A percentile compares a stretch with the other conserved stretches of the same genome.
Evolutionary conservation across 2,329 filamentous ascomycete genomes (phyloP).

Genomic region (Ophiocordyceps camponoti-leonardi): DNA sequence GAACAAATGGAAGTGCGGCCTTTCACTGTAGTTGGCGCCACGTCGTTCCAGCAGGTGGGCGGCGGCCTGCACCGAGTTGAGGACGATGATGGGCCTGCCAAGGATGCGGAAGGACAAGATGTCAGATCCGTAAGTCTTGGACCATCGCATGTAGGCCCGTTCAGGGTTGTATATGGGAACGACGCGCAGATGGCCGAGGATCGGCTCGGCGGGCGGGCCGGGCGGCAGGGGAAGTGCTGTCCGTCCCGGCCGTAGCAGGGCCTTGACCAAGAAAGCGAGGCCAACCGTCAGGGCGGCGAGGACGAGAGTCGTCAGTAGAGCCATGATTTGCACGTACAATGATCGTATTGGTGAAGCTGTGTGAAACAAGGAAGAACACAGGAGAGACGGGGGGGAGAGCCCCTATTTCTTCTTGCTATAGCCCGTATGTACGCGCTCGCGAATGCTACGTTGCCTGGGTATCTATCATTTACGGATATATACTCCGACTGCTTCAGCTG

Average conservation of each 20-base stretch:
- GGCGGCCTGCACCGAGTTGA: slow-evolving; percentile 25
- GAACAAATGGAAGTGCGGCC: slow-evolving; percentile 26
- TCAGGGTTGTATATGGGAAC: slow-evolving; percentile 17
- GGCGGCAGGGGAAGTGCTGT: slow-evolving; percentile 11
- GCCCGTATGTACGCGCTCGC: no score
- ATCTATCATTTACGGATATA: no score
- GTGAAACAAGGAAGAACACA: no score
- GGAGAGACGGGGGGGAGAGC: no score
- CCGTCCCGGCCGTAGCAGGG: background rate
- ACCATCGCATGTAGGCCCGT: slow-evolving; percentile 13
- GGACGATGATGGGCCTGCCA: slow-evolving; percentile 19
- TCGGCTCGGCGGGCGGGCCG: slow-evolving; percentile 16
- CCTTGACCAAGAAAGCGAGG: background rate
- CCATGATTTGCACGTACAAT: background rate
- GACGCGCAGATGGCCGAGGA: slow-evolving; percentile 26
- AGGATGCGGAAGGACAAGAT: slow-evolving; percentile 16
- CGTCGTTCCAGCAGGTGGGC: slow-evolving; percentile 25
- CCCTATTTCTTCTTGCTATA: no score
- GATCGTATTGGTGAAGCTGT: no score
- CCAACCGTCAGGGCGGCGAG: slow-evolving; percentile 1
- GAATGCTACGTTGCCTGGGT: no score
- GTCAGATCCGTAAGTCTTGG: slow-evolving; percentile 31
- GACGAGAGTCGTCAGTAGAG: background rate
- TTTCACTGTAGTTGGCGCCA: slow-evolving; percentile 25
- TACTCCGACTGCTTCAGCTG: no score